phyloP scores from a whole-genome alignment of 306 rosid species.

The Dryas octopetala region DNA sequence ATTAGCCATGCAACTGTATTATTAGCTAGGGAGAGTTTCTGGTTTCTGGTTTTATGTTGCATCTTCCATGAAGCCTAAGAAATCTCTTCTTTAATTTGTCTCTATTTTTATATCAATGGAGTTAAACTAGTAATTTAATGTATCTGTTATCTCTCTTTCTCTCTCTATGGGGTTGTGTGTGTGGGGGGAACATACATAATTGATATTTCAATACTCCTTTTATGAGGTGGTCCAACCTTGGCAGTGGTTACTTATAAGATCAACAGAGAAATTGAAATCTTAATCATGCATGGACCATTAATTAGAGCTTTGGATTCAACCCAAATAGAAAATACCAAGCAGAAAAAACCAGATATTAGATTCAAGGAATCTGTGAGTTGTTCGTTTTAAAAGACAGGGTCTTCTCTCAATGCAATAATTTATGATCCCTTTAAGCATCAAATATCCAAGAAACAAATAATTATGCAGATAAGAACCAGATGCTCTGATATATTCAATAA shows the following conservation, averaged over 20 bases:
- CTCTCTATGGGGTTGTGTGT: slow-evolving; percentile 16
- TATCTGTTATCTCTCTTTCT: slow-evolving; percentile 10
- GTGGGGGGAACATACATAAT: slow-evolving; percentile 36
- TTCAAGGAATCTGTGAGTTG: slow-evolving; percentile 38
- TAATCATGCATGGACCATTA: slow-evolving; percentile 25
- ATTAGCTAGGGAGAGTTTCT: slow-evolving; percentile 24
- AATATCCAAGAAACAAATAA: slow-evolving; percentile 37
- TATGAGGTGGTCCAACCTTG: slow-evolving; percentile 35
- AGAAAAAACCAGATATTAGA: slow-evolving; percentile 19
- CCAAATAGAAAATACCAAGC: slow-evolving; percentile 17
- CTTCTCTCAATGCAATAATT: slow-evolving; percentile 32
- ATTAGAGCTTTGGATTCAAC: slow-evolving; percentile 30
- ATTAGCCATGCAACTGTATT: slow-evolving; percentile 19
- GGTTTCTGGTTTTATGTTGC: slow-evolving; percentile 33
- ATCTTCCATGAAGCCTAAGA: slow-evolving; percentile 35
- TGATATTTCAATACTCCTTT: slow-evolving; percentile 26
- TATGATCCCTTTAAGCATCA: slow-evolving; percentile 44
- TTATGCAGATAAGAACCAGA: slow-evolving; percentile 49
- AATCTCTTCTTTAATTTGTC: slow-evolving; percentile 33
- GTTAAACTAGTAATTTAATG: slow-evolving; percentile 7
- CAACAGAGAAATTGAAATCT: slow-evolving; percentile 26
- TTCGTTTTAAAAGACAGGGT: slow-evolving; percentile 32
- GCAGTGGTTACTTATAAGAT: slow-evolving; percentile 25
- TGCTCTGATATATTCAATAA: slow-evolving; percentile 30
- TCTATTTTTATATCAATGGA: slow-evolving; percentile 17